Evolutionary conservation across 768 basidiomycete genomes (phyloP), one percentile per base, ranked within the genome.

Genomic region (Paxillus ammoniavirescens): DNA sequence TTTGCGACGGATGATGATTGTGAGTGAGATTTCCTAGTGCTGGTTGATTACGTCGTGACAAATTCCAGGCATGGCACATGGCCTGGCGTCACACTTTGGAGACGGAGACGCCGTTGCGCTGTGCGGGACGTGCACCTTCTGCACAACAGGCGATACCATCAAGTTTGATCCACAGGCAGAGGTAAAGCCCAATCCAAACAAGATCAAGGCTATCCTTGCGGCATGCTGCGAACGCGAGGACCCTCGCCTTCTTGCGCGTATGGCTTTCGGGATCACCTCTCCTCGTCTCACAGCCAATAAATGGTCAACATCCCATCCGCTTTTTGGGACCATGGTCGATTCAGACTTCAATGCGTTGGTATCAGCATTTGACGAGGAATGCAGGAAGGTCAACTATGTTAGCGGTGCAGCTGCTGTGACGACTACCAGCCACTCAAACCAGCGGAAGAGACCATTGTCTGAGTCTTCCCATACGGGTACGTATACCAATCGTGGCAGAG

Each of bases 251-350:
- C 67, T 81, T n/a, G 77, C 79, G 2, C 73, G 78, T 8, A 70
- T 78, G 69, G 79, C 78, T 5, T 81, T 80, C 51, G 79, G 79
- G 8, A 73, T 81, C 43, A 72, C 73, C 1, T 77, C 75, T 17
- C 76, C 76, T 2, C 70, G 79, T 1, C 65, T 80, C 18, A 75
- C 77, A 2, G 61, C 61, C 2, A 62, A 71, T 55, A 78, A 76
- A 54, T 73, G 76, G 65, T 71, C 74, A 3, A 70, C 67, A 6
- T 57, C 56, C 35, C 73, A 78, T 52, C 70, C 73, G n/a, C 61
- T 76, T 12, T 78, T 79, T 45, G 77, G 76, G 0, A 73, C 69
- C 51, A 77, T 78, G 73, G 70, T 63, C 13, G 63, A 71, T 9
- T 63, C 65, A 18, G 71, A 77, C 53, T 80, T 77, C 65, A 70